These are phyloP conservation scores for Mrakia gelida DNA, from an alignment of 768 basidiomycete genomes.

Conservation along the genomic window DNA sequence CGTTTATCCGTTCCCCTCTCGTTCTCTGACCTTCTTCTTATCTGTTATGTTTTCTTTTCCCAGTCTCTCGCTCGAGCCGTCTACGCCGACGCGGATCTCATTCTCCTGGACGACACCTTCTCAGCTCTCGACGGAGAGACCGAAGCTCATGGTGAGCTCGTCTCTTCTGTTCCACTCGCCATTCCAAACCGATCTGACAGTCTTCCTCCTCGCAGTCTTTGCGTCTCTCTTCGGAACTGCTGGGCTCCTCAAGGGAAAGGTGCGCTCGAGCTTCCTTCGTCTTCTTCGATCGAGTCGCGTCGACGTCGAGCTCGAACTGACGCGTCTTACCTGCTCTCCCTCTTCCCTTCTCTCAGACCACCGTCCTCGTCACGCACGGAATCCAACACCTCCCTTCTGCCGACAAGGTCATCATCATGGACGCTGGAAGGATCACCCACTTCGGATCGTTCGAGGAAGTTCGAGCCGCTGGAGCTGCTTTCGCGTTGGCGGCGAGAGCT, in stretches of 20 bases:
- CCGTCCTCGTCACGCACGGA: constrained; percentile 36
- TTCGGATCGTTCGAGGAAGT: constrained; percentile 33
- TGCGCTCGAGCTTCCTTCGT: background rate
- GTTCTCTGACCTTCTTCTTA: too few relatives aligned
- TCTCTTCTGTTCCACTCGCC: background rate
- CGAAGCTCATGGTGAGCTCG: constrained; percentile 28
- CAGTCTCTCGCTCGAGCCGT: constrained; percentile 35
- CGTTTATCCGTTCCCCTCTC: background rate
- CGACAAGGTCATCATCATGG: constrained; percentile 33
- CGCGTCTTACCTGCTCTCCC: background rate
- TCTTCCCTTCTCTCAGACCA: background rate
- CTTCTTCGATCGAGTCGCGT: background rate
- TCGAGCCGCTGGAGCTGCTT: constrained; percentile 1
- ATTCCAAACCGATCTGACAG: background rate
- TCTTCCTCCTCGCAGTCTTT: constrained; percentile 24
- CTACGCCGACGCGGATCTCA: constrained; percentile 33
- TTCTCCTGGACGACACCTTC: constrained; percentile 37
- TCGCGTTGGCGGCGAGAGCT: background rate
- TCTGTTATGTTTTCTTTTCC: too few relatives aligned
- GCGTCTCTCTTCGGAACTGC: constrained; percentile 32
- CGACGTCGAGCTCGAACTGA: too few relatives aligned
- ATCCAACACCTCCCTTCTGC: constrained; percentile 35
- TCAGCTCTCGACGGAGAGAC: constrained; percentile 37
- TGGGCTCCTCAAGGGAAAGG: constrained; percentile 30
- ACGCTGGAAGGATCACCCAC: constrained; percentile 30